These are phyloP conservation scores for Rhodotorula sp. DNA, from an alignment of 1,284 basidiomycete genomes.

Conservation along the genomic window DNA sequence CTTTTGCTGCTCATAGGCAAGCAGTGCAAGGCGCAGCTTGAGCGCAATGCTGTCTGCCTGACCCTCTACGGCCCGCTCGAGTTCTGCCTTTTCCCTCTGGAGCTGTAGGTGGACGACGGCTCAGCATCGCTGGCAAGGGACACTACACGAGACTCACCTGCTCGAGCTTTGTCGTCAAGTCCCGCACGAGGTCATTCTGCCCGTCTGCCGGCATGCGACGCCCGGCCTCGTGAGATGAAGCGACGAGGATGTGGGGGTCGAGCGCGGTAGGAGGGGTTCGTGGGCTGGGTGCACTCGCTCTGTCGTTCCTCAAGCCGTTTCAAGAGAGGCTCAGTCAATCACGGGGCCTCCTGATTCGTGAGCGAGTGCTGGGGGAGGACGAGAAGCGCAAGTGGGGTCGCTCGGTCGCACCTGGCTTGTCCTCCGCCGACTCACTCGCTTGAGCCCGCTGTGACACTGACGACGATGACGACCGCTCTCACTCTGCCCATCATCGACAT, in stretches of 20 bases:
- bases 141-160: background rate
- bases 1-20: conserved; percentile 10
- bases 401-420: too few species aligned
- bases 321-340: background rate
- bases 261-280: background rate
- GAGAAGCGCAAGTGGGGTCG: too few species aligned
- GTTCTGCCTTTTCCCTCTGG: conserved; percentile 25
- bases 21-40: conserved; percentile 21
- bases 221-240: too few species aligned
- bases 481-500: conserved; percentile 49
- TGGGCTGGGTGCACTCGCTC: too few species aligned
- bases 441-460: too few species aligned
- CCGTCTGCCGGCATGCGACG: background rate
- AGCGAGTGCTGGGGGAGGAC: too few species aligned
- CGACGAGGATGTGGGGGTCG: too few species aligned
- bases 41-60: conserved; percentile 27
- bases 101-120: conserved; percentile 10
- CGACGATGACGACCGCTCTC: background rate
- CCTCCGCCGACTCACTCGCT: too few species aligned
- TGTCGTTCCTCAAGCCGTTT: background rate
- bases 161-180: conserved; percentile 1
- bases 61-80: conserved; percentile 23
- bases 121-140: background rate
- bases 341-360: background rate
- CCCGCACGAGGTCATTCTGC: background rate